phyloP scores from a whole-genome alignment of 164 flowering plant genomes.

The Hamamelis virginiana region DNA sequence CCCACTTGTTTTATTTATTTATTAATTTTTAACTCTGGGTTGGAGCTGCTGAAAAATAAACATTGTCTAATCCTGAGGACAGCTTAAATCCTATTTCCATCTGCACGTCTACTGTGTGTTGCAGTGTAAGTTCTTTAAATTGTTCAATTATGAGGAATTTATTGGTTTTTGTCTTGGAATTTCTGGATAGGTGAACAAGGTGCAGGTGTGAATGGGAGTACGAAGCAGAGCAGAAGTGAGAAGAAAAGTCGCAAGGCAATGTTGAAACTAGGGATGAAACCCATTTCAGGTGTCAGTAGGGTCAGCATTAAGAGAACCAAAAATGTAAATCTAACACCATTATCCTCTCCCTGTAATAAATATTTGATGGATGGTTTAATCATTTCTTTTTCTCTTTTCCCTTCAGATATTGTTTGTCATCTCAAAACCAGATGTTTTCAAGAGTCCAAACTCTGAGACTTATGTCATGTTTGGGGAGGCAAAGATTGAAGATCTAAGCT shows the following conservation, averaged over 20 bases:
- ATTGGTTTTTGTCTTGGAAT: neutral
- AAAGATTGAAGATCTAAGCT: constrained; percentile 10
- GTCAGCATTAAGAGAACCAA: constrained; percentile 9
- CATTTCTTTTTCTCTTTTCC: neutral
- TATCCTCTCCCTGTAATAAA: neutral
- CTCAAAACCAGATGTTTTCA: constrained; percentile 11
- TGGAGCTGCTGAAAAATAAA: too few relatives aligned
- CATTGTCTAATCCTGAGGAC: too few relatives aligned
- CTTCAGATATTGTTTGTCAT: constrained; percentile 7
- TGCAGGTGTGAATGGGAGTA: constrained; percentile 1
- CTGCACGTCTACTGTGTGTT: too few relatives aligned
- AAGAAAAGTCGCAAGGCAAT: constrained; percentile 10
- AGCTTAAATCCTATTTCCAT: too few relatives aligned
- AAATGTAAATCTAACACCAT: neutral
- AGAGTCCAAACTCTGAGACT: constrained; percentile 6
- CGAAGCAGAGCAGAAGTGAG: constrained; percentile 8
- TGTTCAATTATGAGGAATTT: too few relatives aligned
- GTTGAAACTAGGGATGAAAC: constrained; percentile 1
- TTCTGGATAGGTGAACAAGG: neutral
- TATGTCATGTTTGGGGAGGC: constrained; percentile 6
- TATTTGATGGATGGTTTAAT: neutral
- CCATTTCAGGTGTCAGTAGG: constrained; percentile 3
- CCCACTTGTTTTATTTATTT: too few relatives aligned
- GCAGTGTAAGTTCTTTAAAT: too few relatives aligned
- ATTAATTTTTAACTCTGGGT: too few relatives aligned